phyloP scores from a whole-genome alignment of 768 basidiomycete genomes.

The Tricholoma sp. region DNA sequence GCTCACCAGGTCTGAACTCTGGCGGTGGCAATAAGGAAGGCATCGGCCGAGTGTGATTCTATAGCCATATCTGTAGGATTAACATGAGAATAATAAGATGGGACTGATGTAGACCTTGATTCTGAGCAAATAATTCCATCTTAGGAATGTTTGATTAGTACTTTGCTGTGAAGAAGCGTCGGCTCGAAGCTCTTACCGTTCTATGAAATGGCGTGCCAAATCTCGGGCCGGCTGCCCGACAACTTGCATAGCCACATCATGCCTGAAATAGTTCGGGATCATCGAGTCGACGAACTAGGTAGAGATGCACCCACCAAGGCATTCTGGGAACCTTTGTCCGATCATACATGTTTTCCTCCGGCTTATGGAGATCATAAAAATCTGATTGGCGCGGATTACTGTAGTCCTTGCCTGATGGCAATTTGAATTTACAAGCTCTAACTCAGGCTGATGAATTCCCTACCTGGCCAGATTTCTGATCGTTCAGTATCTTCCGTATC shows the following conservation, averaged over 20 bases:
- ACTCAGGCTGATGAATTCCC: constrained; percentile 9
- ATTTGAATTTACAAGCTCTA: not conserved
- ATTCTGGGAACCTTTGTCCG: constrained; percentile 84
- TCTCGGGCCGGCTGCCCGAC: constrained; percentile 96
- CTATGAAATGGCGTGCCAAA: constrained; percentile 89
- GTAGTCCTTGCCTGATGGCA: constrained; percentile 79
- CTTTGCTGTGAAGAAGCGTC: constrained; percentile 9
- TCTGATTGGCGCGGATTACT: constrained; percentile 86
- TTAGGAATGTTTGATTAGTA: constrained; percentile 22
- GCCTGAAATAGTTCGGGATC: constrained; percentile 45
- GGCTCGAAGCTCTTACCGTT: constrained; percentile 49
- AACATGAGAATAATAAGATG: not conserved
- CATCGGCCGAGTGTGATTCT: constrained; percentile 92
- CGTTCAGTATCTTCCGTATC: constrained; percentile 64
- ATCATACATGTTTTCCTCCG: constrained; percentile 94
- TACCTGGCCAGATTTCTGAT: constrained; percentile 85
- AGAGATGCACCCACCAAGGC: constrained; percentile 70
- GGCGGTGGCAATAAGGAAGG: constrained; percentile 92
- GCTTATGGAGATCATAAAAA: constrained; percentile 83
- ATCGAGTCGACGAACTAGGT: not conserved
- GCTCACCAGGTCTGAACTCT: constrained; percentile 81
- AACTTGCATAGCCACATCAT: constrained; percentile 94
- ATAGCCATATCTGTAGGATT: constrained; percentile 9
- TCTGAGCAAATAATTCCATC: constrained; percentile 92
- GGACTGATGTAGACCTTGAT: constrained; percentile 64